These are phyloP conservation scores for Liquidambar formosana DNA, from an alignment of 164 flowering plant species.

Conservation along the genomic window DNA sequence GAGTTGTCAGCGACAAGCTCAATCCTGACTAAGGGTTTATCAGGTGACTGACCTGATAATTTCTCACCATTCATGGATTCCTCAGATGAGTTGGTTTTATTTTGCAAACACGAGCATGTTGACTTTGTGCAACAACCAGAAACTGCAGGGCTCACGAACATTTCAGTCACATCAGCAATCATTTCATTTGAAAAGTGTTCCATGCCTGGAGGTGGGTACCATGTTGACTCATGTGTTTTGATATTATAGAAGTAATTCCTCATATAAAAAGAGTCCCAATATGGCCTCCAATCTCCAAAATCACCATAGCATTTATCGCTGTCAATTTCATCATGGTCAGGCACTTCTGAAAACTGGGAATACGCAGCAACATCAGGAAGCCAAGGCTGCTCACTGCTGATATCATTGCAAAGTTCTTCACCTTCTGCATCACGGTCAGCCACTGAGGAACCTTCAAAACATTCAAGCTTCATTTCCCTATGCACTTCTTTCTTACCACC, in stretches of 20 bases:
- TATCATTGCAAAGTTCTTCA: slow-evolving; percentile 15
- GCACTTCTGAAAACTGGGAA: slow-evolving; percentile 14
- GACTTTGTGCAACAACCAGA: slow-evolving; percentile 10
- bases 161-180: slow-evolving; percentile 22
- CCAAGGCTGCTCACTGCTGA: slow-evolving; percentile 13
- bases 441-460: slow-evolving; percentile 19
- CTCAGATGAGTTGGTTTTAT: slow-evolving; percentile 13
- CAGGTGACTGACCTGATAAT: slow-evolving; percentile 14
- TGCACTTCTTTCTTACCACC: slow-evolving; percentile 15
- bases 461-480: slow-evolving; percentile 14
- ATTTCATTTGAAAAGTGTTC: slow-evolving; percentile 34
- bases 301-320: slow-evolving; percentile 13
- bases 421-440: slow-evolving; percentile 19
- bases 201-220: slow-evolving; percentile 79
- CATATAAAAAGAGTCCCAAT: slow-evolving; percentile 68
- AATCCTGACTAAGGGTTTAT: slow-evolving; percentile 17
- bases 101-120: slow-evolving; percentile 17
- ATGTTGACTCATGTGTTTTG: slow-evolving; percentile 66
- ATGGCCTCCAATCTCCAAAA: slow-evolving; percentile 59
- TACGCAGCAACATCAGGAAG: slow-evolving; percentile 18
- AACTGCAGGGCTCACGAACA: slow-evolving; percentile 13
- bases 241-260: slow-evolving; percentile 71
- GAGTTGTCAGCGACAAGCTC: slow-evolving; percentile 17
- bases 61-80: slow-evolving; percentile 15
- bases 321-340: slow-evolving; percentile 21